phyloP scores from a whole-genome alignment of 2,329 filamentous ascomycete genomes.

The Emergomyces africanus region DNA sequence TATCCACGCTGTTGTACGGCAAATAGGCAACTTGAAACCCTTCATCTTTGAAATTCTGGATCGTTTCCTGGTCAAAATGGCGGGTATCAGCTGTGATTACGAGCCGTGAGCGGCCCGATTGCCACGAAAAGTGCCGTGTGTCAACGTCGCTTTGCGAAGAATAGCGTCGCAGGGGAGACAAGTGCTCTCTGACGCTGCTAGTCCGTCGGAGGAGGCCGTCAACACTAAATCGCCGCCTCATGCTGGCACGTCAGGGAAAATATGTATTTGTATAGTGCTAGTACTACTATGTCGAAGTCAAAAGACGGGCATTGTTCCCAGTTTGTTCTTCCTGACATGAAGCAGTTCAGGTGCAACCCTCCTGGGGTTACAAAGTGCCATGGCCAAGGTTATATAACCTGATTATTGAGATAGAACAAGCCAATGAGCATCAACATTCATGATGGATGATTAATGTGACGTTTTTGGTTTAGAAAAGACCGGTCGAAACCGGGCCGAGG shows the following conservation, averaged over 20 bases:
- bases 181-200: neutral
- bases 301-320: neutral
- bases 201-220: neutral
- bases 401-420: neutral
- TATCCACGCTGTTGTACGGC: slow-evolving; percentile 39
- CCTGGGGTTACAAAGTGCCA: neutral
- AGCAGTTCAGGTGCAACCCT: neutral
- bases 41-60: slow-evolving; percentile 29
- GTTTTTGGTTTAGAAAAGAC: neutral
- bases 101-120: neutral
- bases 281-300: neutral
- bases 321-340: neutral
- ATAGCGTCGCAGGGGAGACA: neutral
- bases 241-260: neutral
- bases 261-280: neutral
- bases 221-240: neutral
- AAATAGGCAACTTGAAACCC: slow-evolving; percentile 49
- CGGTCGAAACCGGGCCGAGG: neutral
- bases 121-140: neutral
- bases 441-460: neutral
- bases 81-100: slow-evolving; percentile 8
- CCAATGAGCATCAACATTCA: neutral
- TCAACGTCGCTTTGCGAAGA: neutral
- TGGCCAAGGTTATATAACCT: neutral
- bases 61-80: slow-evolving; percentile 6